Evolutionary conservation across 2,329 filamentous ascomycete genomes (phyloP).

Genomic region (Immersiporthe knoxdaviesiana): DNA sequence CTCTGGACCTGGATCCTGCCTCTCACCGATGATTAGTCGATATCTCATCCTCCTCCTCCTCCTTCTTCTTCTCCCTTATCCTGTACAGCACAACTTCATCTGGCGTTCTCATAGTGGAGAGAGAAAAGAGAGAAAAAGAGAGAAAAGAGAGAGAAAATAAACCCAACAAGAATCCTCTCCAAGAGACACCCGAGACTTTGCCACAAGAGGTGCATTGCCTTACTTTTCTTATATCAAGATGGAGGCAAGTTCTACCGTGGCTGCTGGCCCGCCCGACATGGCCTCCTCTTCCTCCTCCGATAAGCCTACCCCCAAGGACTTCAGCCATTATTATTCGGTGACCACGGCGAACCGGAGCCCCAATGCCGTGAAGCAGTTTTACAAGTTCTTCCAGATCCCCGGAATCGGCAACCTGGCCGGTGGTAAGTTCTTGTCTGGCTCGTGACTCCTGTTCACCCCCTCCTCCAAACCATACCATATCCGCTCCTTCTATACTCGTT

Average conservation of each 20-base stretch:
- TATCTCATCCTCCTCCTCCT: background rate
- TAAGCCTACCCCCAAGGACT: conserved; percentile 63
- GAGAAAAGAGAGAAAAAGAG: background rate
- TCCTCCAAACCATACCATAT: background rate
- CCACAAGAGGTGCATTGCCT: background rate
- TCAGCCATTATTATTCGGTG: conserved; percentile 78
- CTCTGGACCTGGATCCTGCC: background rate
- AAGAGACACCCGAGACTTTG: background rate
- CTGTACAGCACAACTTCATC: background rate
- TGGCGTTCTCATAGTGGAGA: background rate
- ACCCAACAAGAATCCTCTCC: background rate
- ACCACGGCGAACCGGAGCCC: conserved; percentile 66
- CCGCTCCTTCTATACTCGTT: background rate
- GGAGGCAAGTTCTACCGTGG: conserved; percentile 20
- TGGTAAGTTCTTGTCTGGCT: conserved; percentile 47
- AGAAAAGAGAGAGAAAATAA: background rate
- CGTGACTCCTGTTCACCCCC: background rate
- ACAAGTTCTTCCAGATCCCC: conserved; percentile 77
- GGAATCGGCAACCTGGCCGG: conserved; percentile 66
- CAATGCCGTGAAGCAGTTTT: conserved; percentile 77
- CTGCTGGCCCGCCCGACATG: conserved; percentile 30
- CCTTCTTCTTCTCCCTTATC: background rate
- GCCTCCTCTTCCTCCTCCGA: conserved; percentile 28
- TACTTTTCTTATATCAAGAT: conserved; percentile 13
- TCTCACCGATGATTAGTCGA: background rate